Conservation (phyloP, 306 rosid species). For the Trifolium subterraneum region DNA sequence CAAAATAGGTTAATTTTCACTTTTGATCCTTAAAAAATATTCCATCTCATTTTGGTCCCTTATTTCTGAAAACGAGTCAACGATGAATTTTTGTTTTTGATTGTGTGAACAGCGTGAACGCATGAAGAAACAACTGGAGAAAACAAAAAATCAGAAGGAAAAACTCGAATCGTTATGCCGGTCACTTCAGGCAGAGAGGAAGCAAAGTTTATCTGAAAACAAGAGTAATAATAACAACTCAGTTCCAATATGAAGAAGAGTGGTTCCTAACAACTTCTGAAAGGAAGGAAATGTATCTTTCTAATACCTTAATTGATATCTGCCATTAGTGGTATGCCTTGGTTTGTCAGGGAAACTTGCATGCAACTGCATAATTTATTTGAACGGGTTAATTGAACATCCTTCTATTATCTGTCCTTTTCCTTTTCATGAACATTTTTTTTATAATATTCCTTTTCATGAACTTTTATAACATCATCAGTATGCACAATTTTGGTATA, state of each 20-base stretch:
- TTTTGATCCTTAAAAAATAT: neutral
- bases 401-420: neutral
- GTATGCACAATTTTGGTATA: neutral
- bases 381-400: slow-evolving; percentile 1
- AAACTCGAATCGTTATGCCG: slow-evolving; percentile 88
- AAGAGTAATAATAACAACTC: slow-evolving; percentile 56
- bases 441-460: slow-evolving; percentile 5
- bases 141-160: slow-evolving; percentile 84
- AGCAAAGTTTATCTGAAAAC: slow-evolving; percentile 60
- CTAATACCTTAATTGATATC: no score
- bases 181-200: slow-evolving; percentile 95
- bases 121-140: slow-evolving; percentile 83
- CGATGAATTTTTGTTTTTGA: slow-evolving; percentile 4
- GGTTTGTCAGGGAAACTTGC: no score
- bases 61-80: neutral
- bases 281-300: slow-evolving; percentile 24
- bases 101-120: slow-evolving; percentile 71
- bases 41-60: neutral
- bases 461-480: neutral
- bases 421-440: slow-evolving; percentile 5
- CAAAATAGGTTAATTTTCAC: neutral
- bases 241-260: slow-evolving; percentile 46
- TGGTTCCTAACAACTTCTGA: slow-evolving; percentile 22
- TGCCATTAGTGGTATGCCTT: no score
- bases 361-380: no score